A percentile compares a stretch with the other conserved stretches of the same genome.
Evolutionary conservation across 2,329 filamentous ascomycete genomes (phyloP).

Genomic region (Cyphellophora attinorum): DNA sequence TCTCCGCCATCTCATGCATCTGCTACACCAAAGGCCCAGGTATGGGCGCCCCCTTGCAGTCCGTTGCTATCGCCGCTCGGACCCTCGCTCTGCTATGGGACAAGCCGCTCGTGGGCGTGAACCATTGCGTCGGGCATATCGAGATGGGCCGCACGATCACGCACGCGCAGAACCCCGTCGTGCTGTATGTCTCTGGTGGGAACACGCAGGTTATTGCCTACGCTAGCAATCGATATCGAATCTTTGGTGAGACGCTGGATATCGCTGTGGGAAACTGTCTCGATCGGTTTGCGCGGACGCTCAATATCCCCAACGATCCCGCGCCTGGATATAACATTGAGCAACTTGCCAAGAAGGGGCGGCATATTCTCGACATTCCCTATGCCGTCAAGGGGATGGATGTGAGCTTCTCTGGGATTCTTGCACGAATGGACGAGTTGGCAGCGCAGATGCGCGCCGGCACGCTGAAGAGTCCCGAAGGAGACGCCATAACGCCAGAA

Average conservation of each 20-base stretch:
- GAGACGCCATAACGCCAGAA: slow-evolving; percentile 57
- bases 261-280: slow-evolving; percentile 97
- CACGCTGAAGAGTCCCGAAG: slow-evolving; percentile 37
- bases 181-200: slow-evolving; percentile 88
- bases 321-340: slow-evolving; percentile 98
- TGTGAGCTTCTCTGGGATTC: slow-evolving; percentile 86
- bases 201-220: slow-evolving; percentile 99
- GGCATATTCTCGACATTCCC: slow-evolving; percentile 66
- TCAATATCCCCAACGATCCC: slow-evolving; percentile 88
- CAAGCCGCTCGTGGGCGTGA: slow-evolving; percentile 85
- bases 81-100: slow-evolving; percentile 75
- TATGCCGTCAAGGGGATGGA: slow-evolving; percentile 99
- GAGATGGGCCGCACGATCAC: slow-evolving; percentile 97
- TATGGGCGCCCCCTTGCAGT: slow-evolving; percentile 88
- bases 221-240: slow-evolving; percentile 85
- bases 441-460: slow-evolving; percentile 54
- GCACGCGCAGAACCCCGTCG: slow-evolving; percentile 80
- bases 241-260: slow-evolving; percentile 95
- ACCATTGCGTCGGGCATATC: slow-evolving; percentile 97
- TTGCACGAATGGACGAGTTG: slow-evolving; percentile 71
- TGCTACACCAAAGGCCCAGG: slow-evolving; percentile 94
- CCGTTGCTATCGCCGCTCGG: slow-evolving; percentile 75
- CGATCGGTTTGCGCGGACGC: slow-evolving; percentile 85
- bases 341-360: slow-evolving; percentile 68
- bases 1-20: slow-evolving; percentile 72